phyloP scores from a whole-genome alignment of 345 rosid genomes.

The Anacardium occidentale region DNA sequence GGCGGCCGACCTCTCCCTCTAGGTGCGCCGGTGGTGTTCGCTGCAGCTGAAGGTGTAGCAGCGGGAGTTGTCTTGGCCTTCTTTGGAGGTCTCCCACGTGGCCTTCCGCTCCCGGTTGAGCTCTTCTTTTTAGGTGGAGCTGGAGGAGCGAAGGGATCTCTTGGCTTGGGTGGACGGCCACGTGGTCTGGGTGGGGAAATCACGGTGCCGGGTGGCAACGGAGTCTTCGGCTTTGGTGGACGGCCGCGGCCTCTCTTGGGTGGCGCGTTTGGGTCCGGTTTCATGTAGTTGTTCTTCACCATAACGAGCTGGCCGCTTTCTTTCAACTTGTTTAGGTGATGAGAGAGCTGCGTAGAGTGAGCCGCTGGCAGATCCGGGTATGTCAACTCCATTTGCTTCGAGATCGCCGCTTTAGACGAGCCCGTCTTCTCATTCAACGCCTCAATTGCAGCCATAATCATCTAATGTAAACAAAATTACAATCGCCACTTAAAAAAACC shows the following conservation, averaged over 20 bases:
- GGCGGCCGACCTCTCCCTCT: slow-evolving; percentile 85
- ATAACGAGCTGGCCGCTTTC: slow-evolving; percentile 53
- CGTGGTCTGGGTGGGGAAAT: slow-evolving; percentile 56
- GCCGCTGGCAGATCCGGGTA: slow-evolving; percentile 53
- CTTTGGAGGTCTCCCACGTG: slow-evolving; percentile 83
- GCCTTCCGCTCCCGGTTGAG: slow-evolving; percentile 33
- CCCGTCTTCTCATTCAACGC: slow-evolving; percentile 49
- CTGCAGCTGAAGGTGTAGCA: slow-evolving; percentile 10
- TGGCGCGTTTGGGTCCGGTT: slow-evolving; percentile 69
- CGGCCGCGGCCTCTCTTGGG: slow-evolving; percentile 91
- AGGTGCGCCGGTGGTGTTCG: slow-evolving; percentile 25
- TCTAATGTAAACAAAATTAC: slow-evolving; percentile 28
- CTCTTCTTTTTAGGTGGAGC: slow-evolving; percentile 24
- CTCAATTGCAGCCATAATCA: slow-evolving; percentile 79
- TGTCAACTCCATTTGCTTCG: slow-evolving; percentile 57
- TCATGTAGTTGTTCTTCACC: slow-evolving; percentile 75
- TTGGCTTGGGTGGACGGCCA: slow-evolving; percentile 69
- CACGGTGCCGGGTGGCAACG: slow-evolving; percentile 25
- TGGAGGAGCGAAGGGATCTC: slow-evolving; percentile 43
- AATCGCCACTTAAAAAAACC: not conserved
- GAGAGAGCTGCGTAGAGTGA: slow-evolving; percentile 55
- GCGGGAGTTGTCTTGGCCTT: slow-evolving; percentile 28
- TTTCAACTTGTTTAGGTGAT: slow-evolving; percentile 71
- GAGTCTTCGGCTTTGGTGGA: slow-evolving; percentile 65
- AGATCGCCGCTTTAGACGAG: slow-evolving; percentile 57